A percentile compares a stretch with the other conserved stretches of the same genome.
phyloP scores from a whole-genome alignment of 169 alveolate species.

The Eimeria praecox region DNA sequence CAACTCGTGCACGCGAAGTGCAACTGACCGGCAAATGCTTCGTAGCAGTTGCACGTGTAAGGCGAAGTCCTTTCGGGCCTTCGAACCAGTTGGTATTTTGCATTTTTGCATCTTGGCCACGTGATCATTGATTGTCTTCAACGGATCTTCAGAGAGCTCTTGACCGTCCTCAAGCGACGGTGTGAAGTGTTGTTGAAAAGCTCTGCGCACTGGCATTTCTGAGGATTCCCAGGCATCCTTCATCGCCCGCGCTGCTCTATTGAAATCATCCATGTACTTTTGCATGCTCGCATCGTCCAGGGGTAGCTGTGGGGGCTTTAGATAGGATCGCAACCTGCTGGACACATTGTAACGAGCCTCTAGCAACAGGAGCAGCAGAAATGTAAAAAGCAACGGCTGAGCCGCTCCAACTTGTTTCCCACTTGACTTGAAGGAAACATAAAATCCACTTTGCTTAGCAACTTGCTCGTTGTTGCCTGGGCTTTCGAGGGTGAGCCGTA shows the following conservation, averaged over 20 bases:
- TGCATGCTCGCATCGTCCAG: neutral
- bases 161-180: slow-evolving; percentile 12
- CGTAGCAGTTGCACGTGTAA: neutral
- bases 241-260: neutral
- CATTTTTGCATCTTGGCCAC: neutral
- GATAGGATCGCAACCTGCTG: too few relatives aligned
- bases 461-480: neutral
- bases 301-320: too few relatives aligned
- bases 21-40: neutral
- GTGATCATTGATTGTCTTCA: neutral
- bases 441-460: neutral
- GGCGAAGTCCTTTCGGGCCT: neutral
- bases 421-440: neutral
- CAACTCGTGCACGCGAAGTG: neutral
- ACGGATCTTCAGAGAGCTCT: neutral
- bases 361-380: neutral
- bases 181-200: neutral
- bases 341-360: neutral
- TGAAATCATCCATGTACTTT: neutral
- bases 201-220: neutral
- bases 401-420: neutral
- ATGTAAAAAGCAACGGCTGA: neutral
- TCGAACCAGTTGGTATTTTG: neutral
- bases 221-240: neutral
- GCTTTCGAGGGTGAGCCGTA: neutral